Evolutionary conservation across 2,329 filamentous ascomycete species (phyloP), one percentile per base, ranked within the genome.

Genomic region (Penicillium sp.): DNA sequence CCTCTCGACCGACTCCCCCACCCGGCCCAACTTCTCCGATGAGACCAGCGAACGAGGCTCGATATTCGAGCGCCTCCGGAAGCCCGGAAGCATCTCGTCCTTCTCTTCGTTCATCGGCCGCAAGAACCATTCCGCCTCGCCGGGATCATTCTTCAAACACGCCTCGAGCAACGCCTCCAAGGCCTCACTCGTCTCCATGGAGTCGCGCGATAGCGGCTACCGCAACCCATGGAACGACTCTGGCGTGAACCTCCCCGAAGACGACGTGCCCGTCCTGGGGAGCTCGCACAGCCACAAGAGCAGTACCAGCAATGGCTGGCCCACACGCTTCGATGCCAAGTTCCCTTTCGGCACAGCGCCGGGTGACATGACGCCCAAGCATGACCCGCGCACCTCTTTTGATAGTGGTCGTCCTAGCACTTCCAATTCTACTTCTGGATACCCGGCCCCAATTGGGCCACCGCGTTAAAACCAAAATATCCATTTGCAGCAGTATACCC

Each of bases 171-270:
- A 93, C 69, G 89, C 90, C 55, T 97, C 93, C 65, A 97, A 96
- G 79, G 94, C 93, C 49, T 97, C 93, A 35, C 86, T 97, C 66
- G 93, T 96, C 67, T 96, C 92, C 62, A 93, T 97, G 75, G 93
- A 97, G 78, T 97, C 93, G 49, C 92, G 92, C 36, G 90, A 93
- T 73, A 96, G 92, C 79, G 91, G 91, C 66, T 96, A 96, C 76
- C 90, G 93, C 76, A 96, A 97, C 78, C 93, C 93, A 61, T 97
- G 93, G 93, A 97, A 97, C 75, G 93, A 97, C 75, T 96, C 91
- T 71, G 93, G 93, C 69, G 92, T 97, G 72, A 97, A 97, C 74
- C 86, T 97, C 66, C 83, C 90, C 62, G 93, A 97, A 69, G 91
- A 96, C 64, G 92, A 97, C 67, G 69, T 78, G 56, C 81, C 83